A percentile compares a stretch with the other conserved stretches of the same genome.
phyloP scores from a whole-genome alignment of 306 rosid genomes.

The Cotoneaster glaucophyllus region DNA sequence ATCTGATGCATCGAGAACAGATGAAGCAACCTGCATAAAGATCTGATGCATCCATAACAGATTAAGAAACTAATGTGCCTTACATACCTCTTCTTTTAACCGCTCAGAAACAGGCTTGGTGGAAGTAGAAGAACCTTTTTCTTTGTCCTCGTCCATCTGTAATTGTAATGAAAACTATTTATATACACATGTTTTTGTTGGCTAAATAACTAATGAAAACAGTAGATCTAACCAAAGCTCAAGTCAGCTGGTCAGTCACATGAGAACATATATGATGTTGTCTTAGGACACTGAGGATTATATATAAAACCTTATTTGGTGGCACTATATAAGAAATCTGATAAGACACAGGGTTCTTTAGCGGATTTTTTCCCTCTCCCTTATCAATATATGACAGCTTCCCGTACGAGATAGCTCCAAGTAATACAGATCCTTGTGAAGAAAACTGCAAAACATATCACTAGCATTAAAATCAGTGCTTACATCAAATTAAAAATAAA shows the following conservation, averaged over 20 bases:
- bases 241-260: background rate
- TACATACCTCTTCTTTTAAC: slow-evolving; percentile 78
- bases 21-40: background rate
- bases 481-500: slow-evolving; percentile 1
- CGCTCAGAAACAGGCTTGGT: slow-evolving; percentile 71
- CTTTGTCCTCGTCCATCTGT: slow-evolving; percentile 83
- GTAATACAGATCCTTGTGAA: slow-evolving; percentile 72
- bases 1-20: background rate
- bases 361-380: slow-evolving; percentile 48
- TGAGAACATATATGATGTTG: background rate
- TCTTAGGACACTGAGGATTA: slow-evolving; percentile 8
- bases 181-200: slow-evolving; percentile 9
- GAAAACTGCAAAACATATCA: slow-evolving; percentile 46
- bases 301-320: slow-evolving; percentile 68
- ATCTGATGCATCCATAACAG: background rate
- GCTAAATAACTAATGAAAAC: background rate
- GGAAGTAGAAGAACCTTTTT: slow-evolving; percentile 53
- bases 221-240: background rate
- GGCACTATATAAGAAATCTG: slow-evolving; percentile 70
- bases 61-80: background rate
- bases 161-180: slow-evolving; percentile 12
- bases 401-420: slow-evolving; percentile 86
- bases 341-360: slow-evolving; percentile 61
- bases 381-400: slow-evolving; percentile 43
- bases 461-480: slow-evolving; percentile 1